Evolutionary conservation across 805 yeast genomes (phyloP).

Genomic region (Saccharomycopsis javanensis): DNA sequence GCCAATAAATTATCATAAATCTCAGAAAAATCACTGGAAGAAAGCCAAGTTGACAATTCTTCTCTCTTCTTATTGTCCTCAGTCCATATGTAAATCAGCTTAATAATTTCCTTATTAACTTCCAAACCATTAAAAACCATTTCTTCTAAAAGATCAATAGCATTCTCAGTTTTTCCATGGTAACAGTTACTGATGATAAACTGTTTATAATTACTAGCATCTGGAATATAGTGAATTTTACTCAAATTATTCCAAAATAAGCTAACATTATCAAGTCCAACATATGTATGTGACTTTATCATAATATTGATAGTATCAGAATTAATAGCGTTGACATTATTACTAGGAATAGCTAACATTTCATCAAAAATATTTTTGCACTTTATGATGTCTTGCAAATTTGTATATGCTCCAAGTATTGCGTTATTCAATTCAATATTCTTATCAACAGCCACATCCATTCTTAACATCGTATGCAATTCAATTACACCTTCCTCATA

Average conservation of each 20-base stretch:
- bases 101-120: slow-evolving; percentile 34
- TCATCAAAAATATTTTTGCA: slow-evolving; percentile 51
- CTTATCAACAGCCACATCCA: slow-evolving; percentile 46
- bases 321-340: slow-evolving; percentile 14
- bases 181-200: slow-evolving; percentile 60
- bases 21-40: slow-evolving; percentile 30
- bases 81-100: slow-evolving; percentile 36
- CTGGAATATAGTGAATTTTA: slow-evolving; percentile 42
- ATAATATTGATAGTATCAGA: slow-evolving; percentile 50
- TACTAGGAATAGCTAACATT: slow-evolving; percentile 45
- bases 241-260: slow-evolving; percentile 48
- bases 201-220: slow-evolving; percentile 43
- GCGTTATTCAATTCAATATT: slow-evolving; percentile 49
- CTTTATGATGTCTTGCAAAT: slow-evolving; percentile 43
- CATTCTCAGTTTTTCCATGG: slow-evolving; percentile 49
- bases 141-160: slow-evolving; percentile 38
- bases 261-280: slow-evolving; percentile 42
- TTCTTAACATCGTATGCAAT: slow-evolving; percentile 49
- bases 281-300: slow-evolving; percentile 49
- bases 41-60: slow-evolving; percentile 21
- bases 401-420: slow-evolving; percentile 50
- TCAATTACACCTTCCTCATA: slow-evolving; percentile 58
- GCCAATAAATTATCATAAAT: slow-evolving; percentile 30
- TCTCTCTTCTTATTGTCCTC: slow-evolving; percentile 9
- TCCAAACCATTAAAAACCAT: slow-evolving; percentile 39